These are phyloP conservation scores for Scleroderma citrinum DNA, from an alignment of 768 basidiomycete genomes.

Conservation along the genomic window DNA sequence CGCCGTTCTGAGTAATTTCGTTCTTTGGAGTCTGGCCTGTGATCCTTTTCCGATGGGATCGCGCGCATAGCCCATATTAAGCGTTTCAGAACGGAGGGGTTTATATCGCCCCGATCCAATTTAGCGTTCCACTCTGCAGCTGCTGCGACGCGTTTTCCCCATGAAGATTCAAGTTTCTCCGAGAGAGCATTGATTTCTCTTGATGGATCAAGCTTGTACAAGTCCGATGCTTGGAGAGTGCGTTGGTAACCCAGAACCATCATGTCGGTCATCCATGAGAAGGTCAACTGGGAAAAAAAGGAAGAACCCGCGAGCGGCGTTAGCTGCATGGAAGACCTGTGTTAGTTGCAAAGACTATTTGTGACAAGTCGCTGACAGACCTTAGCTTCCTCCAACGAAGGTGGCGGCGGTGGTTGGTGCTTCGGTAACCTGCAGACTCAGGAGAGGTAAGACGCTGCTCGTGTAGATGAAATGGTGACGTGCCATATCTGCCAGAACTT, in stretches of 20 bases:
- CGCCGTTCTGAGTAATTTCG: conserved; percentile 22
- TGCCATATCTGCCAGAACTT: conserved; percentile 56
- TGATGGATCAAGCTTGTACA: conserved; percentile 58
- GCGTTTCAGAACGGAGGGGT: conserved; percentile 35
- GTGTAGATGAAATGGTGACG: conserved; percentile 3
- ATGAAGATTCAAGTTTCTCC: conserved; percentile 48
- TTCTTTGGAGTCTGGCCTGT: not conserved
- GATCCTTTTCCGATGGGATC: conserved; percentile 3
- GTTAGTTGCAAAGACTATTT: not conserved
- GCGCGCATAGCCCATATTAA: conserved; percentile 34
- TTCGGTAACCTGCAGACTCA: conserved; percentile 45
- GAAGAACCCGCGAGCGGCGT: conserved; percentile 58
- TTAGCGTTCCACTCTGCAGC: conserved; percentile 53
- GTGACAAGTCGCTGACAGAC: conserved; percentile 20
- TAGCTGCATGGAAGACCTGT: conserved; percentile 23
- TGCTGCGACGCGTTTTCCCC: conserved; percentile 40
- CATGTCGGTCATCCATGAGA: conserved; percentile 57
- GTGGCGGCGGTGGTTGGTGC: conserved; percentile 52
- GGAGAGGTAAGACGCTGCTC: not conserved
- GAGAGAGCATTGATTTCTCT: conserved; percentile 48
- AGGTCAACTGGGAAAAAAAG: conserved; percentile 54
- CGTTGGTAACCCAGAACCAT: conserved; percentile 68
- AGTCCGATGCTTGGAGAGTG: conserved; percentile 66
- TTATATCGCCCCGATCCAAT: conserved; percentile 39
- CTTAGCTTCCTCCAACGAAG: conserved; percentile 49